Base-by-base conservation (phyloP, 1,284 basidiomycete species). In the Heterobasidion parviporum region DNA sequence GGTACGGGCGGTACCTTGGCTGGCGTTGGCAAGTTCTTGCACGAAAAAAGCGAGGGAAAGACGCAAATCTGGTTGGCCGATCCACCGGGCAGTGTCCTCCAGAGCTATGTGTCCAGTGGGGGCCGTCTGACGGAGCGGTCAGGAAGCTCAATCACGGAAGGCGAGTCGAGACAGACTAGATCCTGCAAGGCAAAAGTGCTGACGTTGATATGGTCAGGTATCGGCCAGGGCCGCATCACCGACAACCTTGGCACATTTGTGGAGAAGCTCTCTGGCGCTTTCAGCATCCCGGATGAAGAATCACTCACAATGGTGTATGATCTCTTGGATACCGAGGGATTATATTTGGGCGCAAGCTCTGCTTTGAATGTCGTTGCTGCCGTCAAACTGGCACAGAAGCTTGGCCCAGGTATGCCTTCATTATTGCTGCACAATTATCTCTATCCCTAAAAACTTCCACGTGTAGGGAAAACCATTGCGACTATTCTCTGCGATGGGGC, bases 201-300 rank as follows among this genome's bases (percentile, higher is more conserved):
- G 8, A 26, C 32, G 9, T 55, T 51, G 43, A 51, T n/a, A 32
- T 4, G 26, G 26, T 9, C 55, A 94, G 91, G 95, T 50, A 98
- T 99, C 64, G 97, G 97, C 61, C 97, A 99, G 72, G 96, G 96
- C 20, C 87, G 96, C 59, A 82, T 99, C 53, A 99, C 96, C n/a
- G 80, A 92, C 65, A 99, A 99, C 72, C 75, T 99, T 62, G 86
- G 76, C 46, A 93, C 87, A 0, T 91, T 98, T 68, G 77, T 98
- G 46, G 77, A 85, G 12, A 75, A 92, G 50, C 61, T 99, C 41
- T 81, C 87, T 55, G 92, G 93, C 32, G 90, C 94, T 14, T 75
- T 98, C 61, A 86, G 84, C 63, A 87, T 99, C 49, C 79, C 93
- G 6, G 97, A 99, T 68, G 83, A 87, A 65, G 89, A 96, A 68